Base-by-base conservation (phyloP, 1,284 basidiomycete species). In the Apiotrichum akiyoshidainum region DNA sequence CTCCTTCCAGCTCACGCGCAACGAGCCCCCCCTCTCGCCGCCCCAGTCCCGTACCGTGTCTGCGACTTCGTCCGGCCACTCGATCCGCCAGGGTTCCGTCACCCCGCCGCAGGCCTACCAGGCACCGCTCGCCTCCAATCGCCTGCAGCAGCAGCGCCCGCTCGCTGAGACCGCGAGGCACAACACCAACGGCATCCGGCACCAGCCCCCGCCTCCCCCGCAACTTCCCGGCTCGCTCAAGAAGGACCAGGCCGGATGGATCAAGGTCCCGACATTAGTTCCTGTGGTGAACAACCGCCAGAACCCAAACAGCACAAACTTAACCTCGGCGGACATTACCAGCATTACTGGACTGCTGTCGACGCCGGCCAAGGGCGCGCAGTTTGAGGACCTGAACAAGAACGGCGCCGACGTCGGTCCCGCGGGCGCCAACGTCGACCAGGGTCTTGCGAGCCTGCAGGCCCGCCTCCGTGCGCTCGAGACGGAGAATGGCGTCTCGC, bases 401-500 rank as follows among this genome's bases (percentile, higher is more conserved):
- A 73, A 78, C 61, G 70, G 66, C 4, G 68, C 69, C 13, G 55
- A 58, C 33, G 65, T 63, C 14, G 64, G 70, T 11, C 33, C 51
- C 12, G 45, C 40, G 2, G 63, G 45, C 60, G 65, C 67, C 1
- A 52, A 53, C 19, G 67, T 75, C 10, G 67, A 72, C 13, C 63
- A 70, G 22, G 60, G 70, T 8, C 58, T 78, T 4, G 65, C 73
- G 1, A 70, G 68, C 2, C 64, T 77, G 12, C 69, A 75, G 42
- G 71, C 74, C 1, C 63, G 73, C 40, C 54, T 78, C 41, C 59
- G 74, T 14, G 72, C 74, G 2, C 81, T 93, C 1, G 89, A 92
- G 68, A 83, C 85, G 1, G 89, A 93, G 70, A 92, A 92, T 65
- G 81, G 85, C 6, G 83, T 89, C 6, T 89, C 89, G 1, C 81